Conservation (phyloP, 2,329 filamentous ascomycete species). For the Arthrobotrys musiformis region DNA sequence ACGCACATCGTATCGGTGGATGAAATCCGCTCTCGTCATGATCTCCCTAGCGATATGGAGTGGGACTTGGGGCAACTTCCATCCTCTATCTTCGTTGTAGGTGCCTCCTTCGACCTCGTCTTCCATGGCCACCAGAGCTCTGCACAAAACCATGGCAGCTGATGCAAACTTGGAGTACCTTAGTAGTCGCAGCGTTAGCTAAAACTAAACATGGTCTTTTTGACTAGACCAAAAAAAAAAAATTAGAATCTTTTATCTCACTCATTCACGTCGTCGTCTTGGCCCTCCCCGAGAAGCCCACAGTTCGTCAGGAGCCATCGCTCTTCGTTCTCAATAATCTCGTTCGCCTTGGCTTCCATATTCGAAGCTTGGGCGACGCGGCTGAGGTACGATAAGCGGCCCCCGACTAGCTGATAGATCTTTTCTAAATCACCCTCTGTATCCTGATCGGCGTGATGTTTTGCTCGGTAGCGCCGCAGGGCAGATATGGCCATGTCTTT, state of each 20-base stretch:
- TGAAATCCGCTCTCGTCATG: conserved; percentile 96
- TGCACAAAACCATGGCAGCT: conserved; percentile 91
- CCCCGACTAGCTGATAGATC: conserved; percentile 87
- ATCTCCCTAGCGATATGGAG: conserved; percentile 87
- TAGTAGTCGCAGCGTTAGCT: background rate
- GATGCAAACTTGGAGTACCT: conserved; percentile 65
- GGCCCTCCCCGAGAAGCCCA: conserved; percentile 78
- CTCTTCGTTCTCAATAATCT: conserved; percentile 77
- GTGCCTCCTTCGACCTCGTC: conserved; percentile 66
- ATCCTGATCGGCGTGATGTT: conserved; percentile 76
- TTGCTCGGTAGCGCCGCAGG: conserved; percentile 79
- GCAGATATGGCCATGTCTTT: conserved; percentile 81
- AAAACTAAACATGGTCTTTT: background rate
- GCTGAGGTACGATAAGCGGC: conserved; percentile 86
- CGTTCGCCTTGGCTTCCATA: conserved; percentile 81
- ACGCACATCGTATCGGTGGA: conserved; percentile 78
- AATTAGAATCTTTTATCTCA: conserved; percentile 7
- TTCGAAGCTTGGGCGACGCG: conserved; percentile 86
- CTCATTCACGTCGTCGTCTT: conserved; percentile 96
- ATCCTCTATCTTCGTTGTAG: conserved; percentile 72
- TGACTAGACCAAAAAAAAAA: background rate
- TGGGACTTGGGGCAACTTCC: conserved; percentile 81
- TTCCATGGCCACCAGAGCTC: conserved; percentile 87
- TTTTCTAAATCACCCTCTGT: conserved; percentile 71
- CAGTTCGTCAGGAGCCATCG: conserved; percentile 84